Evolutionary conservation across 2,329 filamentous ascomycete species (phyloP).

Genomic region (Diplodia intermedia): DNA sequence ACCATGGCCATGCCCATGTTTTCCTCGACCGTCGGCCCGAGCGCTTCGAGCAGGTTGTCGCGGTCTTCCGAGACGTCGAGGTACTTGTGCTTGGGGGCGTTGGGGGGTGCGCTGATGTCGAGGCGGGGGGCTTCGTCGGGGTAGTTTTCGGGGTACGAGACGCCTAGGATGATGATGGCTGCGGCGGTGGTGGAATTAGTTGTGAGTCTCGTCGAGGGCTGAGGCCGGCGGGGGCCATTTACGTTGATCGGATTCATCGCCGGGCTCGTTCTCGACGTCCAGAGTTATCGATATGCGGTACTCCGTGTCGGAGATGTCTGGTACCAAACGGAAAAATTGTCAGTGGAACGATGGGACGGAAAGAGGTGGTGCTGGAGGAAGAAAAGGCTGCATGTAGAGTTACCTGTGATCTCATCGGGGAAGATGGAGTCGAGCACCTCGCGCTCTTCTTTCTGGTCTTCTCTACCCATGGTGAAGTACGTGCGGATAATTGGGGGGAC

Average conservation of each 20-base stretch:
- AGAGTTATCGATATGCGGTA: slow-evolving; percentile 87
- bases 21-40: slow-evolving; percentile 82
- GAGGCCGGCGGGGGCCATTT: slow-evolving; percentile 28
- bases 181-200: no score
- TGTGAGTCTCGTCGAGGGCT: no score
- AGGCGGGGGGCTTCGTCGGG: slow-evolving; percentile 85
- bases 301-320: slow-evolving; percentile 88
- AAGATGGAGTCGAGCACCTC: slow-evolving; percentile 99
- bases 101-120: slow-evolving; percentile 76
- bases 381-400: slow-evolving; percentile 33
- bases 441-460: slow-evolving; percentile 94
- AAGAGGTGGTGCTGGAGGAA: no score
- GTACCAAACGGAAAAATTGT: slow-evolving; percentile 14
- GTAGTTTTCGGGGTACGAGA: slow-evolving; percentile 89
- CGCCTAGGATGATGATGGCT: slow-evolving; percentile 78
- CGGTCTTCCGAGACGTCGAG: slow-evolving; percentile 86
- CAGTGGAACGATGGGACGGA: slow-evolving; percentile 34
- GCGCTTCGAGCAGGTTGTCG: slow-evolving; percentile 70
- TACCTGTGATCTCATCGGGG: slow-evolving; percentile 94
- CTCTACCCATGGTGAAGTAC: slow-evolving; percentile 57
- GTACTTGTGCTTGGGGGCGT: slow-evolving; percentile 71
- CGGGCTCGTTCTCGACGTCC: slow-evolving; percentile 71
- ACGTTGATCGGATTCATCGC: slow-evolving; percentile 67
- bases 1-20: slow-evolving; percentile 98
- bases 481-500: neutral